Conservation (phyloP, 1,139 yeast genomes). For the Hanseniaspora gamundiae region DNA sequence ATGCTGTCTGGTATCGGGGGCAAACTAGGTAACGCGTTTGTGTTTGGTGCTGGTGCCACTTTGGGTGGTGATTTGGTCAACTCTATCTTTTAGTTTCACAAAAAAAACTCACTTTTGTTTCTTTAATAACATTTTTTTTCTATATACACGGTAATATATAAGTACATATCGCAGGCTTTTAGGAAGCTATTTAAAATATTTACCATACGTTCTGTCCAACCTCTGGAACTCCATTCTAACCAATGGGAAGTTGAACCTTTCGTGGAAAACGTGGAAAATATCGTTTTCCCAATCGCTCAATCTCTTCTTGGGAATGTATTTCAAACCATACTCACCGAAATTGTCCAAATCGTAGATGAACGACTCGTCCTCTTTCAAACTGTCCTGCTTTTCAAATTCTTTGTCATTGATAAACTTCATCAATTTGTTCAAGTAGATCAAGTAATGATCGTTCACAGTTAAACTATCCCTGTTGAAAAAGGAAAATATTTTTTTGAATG, state of each 20-base stretch:
- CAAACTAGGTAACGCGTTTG: slow-evolving; percentile 82
- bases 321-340: slow-evolving; percentile 3
- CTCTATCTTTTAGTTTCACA: slow-evolving; percentile 50
- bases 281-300: neutral
- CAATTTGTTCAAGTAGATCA: neutral
- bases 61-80: slow-evolving; percentile 81
- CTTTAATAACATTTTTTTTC: neutral
- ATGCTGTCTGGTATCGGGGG: slow-evolving; percentile 58
- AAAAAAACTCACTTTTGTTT: too few species aligned
- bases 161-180: neutral
- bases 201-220: slow-evolving; percentile 1
- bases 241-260: neutral
- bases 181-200: neutral
- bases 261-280: neutral
- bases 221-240: neutral
- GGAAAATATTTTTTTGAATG: neutral
- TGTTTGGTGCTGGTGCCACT: slow-evolving; percentile 97
- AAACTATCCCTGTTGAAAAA: slow-evolving; percentile 1
- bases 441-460: neutral
- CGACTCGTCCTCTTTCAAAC: neutral
- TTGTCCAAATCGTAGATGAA: slow-evolving; percentile 2
- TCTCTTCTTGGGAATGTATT: slow-evolving; percentile 3
- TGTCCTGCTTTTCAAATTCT: neutral
- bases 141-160: neutral
- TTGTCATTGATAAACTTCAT: neutral